phyloP scores from a whole-genome alignment of 1,284 basidiomycete genomes.

The Inonotus obliquus region DNA sequence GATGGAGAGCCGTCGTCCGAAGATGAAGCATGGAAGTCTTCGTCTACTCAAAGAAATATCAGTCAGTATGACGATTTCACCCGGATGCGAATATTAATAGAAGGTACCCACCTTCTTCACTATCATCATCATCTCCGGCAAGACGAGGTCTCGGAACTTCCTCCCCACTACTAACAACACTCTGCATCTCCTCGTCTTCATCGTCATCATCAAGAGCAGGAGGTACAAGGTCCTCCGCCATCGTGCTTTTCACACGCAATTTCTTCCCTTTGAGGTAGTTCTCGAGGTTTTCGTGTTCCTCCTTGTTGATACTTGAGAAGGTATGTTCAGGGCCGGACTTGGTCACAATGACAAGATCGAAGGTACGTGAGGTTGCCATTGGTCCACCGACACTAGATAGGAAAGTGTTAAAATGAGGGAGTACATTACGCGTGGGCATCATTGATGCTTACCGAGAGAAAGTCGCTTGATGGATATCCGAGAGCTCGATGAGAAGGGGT shows the following conservation, averaged over 20 bases:
- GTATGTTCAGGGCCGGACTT: slow-evolving; percentile 80
- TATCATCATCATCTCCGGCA: slow-evolving; percentile 70
- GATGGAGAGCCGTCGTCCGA: slow-evolving; percentile 80
- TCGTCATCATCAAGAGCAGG: slow-evolving; percentile 70
- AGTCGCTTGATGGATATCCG: slow-evolving; percentile 87
- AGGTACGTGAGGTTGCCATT: slow-evolving; percentile 86
- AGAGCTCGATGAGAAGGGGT: slow-evolving; percentile 87
- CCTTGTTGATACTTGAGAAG: slow-evolving; percentile 94
- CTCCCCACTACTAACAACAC: slow-evolving; percentile 67
- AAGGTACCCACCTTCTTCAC: slow-evolving; percentile 70
- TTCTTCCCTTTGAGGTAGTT: slow-evolving; percentile 88
- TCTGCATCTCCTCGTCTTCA: slow-evolving; percentile 84
- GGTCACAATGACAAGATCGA: slow-evolving; percentile 89
- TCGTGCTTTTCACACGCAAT: slow-evolving; percentile 94
- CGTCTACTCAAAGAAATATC: slow-evolving; percentile 41
- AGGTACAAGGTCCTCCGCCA: slow-evolving; percentile 78
- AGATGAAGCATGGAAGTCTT: slow-evolving; percentile 85
- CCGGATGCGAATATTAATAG: background rate
- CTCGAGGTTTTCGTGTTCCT: slow-evolving; percentile 88
- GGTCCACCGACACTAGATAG: slow-evolving; percentile 73
- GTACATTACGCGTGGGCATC: background rate
- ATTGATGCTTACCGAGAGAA: slow-evolving; percentile 73
- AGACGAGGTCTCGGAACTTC: slow-evolving; percentile 51
- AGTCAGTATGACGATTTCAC: background rate
- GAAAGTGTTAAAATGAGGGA: background rate